These are phyloP conservation scores for Agapanthus africanus DNA, from an alignment of 106 monocot species.

Conservation along the genomic window DNA sequence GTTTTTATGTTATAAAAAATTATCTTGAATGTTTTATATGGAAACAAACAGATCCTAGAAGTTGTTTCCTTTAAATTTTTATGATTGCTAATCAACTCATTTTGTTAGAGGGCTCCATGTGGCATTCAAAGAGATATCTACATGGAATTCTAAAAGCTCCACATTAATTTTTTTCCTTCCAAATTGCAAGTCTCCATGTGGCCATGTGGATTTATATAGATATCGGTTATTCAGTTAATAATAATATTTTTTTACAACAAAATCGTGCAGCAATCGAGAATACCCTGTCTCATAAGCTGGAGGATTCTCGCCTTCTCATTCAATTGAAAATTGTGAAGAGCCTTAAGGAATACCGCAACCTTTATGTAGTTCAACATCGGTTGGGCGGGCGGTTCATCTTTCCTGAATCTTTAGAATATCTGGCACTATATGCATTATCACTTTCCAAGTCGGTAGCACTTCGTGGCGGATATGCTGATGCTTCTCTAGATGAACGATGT, in stretches of 20 bases:
- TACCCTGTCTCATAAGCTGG: conserved; percentile 69
- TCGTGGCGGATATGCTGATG: conserved; percentile 90
- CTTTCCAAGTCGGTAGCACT: conserved; percentile 78
- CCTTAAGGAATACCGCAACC: conserved; percentile 91
- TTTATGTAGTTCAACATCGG: conserved; percentile 83
- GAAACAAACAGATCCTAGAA: no score
- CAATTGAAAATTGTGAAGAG: conserved; percentile 79
- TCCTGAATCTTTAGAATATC: conserved; percentile 75
- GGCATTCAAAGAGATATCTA: no score
- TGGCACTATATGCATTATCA: conserved; percentile 65
- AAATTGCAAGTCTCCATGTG: no score
- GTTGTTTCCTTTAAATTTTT: no score
- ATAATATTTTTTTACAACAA: neutral
- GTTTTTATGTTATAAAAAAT: no score
- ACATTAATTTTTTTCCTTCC: no score
- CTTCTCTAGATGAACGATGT: conserved; percentile 77
- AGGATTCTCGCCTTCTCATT: conserved; percentile 72
- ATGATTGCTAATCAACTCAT: no score
- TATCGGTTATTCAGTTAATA: neutral
- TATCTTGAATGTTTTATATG: no score
- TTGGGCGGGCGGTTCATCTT: conserved; percentile 76
- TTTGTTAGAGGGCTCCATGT: no score
- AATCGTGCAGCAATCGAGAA: conserved; percentile 78
- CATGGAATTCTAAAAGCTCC: no score
- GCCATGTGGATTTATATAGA: no score